A percentile compares a stretch with the other conserved stretches of the same genome.
phyloP scores from a whole-genome alignment of 2,329 filamentous ascomycete genomes.

The Beauveria sp. region DNA sequence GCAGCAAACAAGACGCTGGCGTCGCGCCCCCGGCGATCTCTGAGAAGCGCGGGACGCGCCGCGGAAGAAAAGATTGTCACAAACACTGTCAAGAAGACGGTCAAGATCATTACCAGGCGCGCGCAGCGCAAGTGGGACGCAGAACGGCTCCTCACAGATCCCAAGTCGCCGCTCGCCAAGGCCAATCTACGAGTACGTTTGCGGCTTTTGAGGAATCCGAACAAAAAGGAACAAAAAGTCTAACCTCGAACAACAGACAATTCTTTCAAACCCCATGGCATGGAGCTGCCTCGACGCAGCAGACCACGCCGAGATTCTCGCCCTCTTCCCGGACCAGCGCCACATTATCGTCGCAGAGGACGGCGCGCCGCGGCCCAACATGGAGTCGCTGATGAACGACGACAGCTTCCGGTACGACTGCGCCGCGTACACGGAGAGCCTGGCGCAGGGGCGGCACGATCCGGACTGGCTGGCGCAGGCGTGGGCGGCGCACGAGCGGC shows the following conservation, averaged over 20 bases:
- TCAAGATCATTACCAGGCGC: slow-evolving; percentile 19
- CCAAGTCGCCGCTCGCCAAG: slow-evolving; percentile 31
- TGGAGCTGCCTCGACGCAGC: slow-evolving; percentile 29
- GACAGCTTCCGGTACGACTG: slow-evolving; percentile 41
- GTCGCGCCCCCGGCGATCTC: background rate
- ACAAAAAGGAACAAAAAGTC: background rate
- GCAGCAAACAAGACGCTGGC: background rate
- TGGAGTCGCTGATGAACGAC: slow-evolving; percentile 37
- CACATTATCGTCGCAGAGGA: slow-evolving; percentile 26
- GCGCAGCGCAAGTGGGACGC: slow-evolving; percentile 25
- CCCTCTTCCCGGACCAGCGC: slow-evolving; percentile 29
- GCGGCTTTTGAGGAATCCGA: background rate
- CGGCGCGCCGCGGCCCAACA: slow-evolving; percentile 31
- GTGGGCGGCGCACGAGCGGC: slow-evolving; percentile 42
- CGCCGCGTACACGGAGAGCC: slow-evolving; percentile 37
- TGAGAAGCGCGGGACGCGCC: background rate
- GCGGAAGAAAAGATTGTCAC: slow-evolving; percentile 16
- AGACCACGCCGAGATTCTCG: slow-evolving; percentile 29
- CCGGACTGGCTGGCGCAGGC: slow-evolving; percentile 45
- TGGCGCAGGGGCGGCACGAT: slow-evolving; percentile 42
- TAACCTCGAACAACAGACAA: slow-evolving; percentile 19
- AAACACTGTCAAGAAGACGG: slow-evolving; percentile 18
- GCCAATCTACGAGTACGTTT: slow-evolving; percentile 29
- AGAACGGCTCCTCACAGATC: slow-evolving; percentile 28
- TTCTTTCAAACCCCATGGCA: slow-evolving; percentile 30